Evolutionary conservation across 2,329 filamentous ascomycete species (phyloP).

Genomic region (Aspergillus japonicus): DNA sequence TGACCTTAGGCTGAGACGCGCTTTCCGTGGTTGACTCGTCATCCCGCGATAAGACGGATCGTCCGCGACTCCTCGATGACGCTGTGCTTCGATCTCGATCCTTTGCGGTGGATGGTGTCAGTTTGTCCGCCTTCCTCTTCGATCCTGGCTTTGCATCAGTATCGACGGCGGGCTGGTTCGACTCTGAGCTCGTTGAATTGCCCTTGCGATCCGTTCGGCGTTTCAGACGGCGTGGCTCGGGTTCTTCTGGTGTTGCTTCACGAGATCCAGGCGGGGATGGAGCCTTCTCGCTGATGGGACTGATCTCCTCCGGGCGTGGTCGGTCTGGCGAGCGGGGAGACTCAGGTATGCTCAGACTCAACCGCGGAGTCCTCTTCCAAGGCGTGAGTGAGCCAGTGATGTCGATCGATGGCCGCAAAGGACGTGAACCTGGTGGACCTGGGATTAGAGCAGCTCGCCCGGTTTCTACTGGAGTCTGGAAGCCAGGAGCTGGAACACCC

Average conservation of each 20-base stretch:
- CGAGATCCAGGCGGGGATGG: slow-evolving; percentile 36
- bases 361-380: slow-evolving; percentile 42
- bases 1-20: slow-evolving; percentile 25
- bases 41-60: slow-evolving; percentile 37
- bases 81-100: slow-evolving; percentile 35
- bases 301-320: slow-evolving; percentile 45
- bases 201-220: slow-evolving; percentile 24
- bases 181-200: slow-evolving; percentile 22
- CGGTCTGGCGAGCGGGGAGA: slow-evolving; percentile 42
- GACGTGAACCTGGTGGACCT: slow-evolving; percentile 28
- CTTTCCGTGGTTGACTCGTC: slow-evolving; percentile 27
- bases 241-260: slow-evolving; percentile 27
- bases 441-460: slow-evolving; percentile 24
- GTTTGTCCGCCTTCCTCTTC: slow-evolving; percentile 30
- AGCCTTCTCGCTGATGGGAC: slow-evolving; percentile 46
- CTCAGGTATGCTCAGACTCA: slow-evolving; percentile 33
- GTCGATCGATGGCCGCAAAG: slow-evolving; percentile 36
- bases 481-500: slow-evolving; percentile 22
- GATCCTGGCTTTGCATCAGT: slow-evolving; percentile 19
- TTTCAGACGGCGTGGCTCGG: slow-evolving; percentile 20
- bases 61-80: slow-evolving; percentile 38
- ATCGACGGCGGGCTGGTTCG: slow-evolving; percentile 15
- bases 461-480: slow-evolving; percentile 30
- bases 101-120: slow-evolving; percentile 21
- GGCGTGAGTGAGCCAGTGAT: slow-evolving; percentile 44